Evolutionary conservation across 306 rosid genomes (phyloP).

Genomic region (Rosa persica): DNA sequence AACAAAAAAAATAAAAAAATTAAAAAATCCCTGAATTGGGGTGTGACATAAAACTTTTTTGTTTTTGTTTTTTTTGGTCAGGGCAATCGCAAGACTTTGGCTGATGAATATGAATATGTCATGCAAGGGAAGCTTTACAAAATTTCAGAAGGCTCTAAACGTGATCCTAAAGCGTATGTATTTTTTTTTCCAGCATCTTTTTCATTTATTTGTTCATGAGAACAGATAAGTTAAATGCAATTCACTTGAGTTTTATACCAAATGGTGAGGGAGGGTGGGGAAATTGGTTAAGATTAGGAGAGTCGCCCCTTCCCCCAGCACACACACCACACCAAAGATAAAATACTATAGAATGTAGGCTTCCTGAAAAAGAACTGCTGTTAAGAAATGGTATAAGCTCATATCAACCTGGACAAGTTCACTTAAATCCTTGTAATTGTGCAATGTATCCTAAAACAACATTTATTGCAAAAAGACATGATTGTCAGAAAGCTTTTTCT

Average conservation of each 20-base stretch:
- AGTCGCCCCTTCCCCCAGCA: too few species aligned
- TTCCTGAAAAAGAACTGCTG: background rate
- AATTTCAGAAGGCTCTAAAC: conserved; percentile 72
- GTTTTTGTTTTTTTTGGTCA: conserved; percentile 6
- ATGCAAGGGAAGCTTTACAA: conserved; percentile 87
- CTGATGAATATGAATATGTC: conserved; percentile 83
- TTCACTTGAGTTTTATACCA: background rate
- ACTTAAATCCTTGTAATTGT: background rate
- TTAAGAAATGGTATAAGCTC: background rate
- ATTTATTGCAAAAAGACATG: background rate
- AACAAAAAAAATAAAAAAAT: too few species aligned
- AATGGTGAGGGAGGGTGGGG: too few species aligned
- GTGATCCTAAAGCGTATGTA: conserved; percentile 68
- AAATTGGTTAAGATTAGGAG: too few species aligned
- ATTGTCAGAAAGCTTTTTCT: background rate
- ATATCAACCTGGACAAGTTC: background rate
- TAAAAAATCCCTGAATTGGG: too few species aligned
- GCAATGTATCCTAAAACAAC: background rate
- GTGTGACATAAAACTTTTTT: too few species aligned
- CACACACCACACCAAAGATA: too few species aligned
- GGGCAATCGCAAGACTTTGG: conserved; percentile 75
- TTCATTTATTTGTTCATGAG: background rate
- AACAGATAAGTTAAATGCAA: background rate
- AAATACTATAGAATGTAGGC: too few species aligned
- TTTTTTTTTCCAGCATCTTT: too few species aligned